Evolutionary conservation across 805 yeast species (phyloP).

Genomic region (Candida boleticola): DNA sequence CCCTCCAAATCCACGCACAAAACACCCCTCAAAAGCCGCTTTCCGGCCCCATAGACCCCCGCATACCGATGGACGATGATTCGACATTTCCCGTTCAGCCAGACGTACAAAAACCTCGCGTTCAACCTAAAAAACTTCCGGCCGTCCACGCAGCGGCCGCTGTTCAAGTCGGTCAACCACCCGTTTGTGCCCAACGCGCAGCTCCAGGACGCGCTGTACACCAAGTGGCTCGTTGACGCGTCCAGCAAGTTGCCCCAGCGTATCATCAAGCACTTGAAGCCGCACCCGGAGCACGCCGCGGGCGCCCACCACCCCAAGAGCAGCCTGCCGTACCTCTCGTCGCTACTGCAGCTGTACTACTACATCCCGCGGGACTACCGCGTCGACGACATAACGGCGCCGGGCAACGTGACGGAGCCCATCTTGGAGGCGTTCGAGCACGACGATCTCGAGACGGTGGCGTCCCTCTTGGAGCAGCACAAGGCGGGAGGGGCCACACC

Average conservation of each 20-base stretch:
- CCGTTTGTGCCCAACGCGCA: slow-evolving; percentile 6
- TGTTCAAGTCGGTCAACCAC: slow-evolving; percentile 3
- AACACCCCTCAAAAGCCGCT: too few relatives aligned
- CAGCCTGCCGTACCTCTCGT: not conserved
- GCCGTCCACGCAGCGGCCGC: slow-evolving; percentile 2
- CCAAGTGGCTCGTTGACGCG: slow-evolving; percentile 2
- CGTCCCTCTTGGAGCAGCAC: not conserved
- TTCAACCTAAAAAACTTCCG: slow-evolving; percentile 1
- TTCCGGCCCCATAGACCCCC: too few relatives aligned
- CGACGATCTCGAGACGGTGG: not conserved
- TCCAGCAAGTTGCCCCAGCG: slow-evolving; percentile 1
- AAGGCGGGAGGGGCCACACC: not conserved
- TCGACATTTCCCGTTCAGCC: slow-evolving; percentile 5
- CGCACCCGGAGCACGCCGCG: not conserved
- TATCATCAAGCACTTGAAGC: not conserved
- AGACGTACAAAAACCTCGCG: slow-evolving; percentile 4
- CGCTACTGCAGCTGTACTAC: not conserved
- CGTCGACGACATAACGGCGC: not conserved
- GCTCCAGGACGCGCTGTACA: slow-evolving; percentile 4
- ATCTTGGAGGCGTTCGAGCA: slow-evolving; percentile 1
- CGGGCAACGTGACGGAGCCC: not conserved
- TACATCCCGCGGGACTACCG: not conserved
- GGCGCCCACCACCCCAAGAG: not conserved
- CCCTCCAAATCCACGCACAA: too few relatives aligned
- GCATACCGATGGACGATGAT: too few relatives aligned